Conservation (phyloP, 148 eudicot species). For the Gaultheria prostrata region DNA sequence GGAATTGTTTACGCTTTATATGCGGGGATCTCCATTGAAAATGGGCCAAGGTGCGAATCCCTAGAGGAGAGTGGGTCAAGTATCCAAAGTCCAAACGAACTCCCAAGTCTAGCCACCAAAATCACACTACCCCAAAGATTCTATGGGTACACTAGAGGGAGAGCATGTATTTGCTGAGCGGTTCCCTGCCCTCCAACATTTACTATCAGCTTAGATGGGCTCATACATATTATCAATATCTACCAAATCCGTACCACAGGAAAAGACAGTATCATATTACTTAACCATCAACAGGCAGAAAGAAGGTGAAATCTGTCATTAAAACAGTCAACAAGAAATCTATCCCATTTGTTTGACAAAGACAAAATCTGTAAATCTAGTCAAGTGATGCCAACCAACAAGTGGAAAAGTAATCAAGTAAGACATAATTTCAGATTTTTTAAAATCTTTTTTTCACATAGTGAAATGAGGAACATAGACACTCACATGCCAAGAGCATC, state of each 20-base stretch:
- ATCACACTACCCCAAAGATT: neutral
- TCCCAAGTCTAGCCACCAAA: neutral
- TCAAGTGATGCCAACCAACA: neutral
- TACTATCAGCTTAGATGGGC: neutral
- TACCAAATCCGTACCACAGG: neutral
- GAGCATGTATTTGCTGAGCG: neutral
- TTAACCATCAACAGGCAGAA: neutral
- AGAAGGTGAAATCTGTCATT: neutral
- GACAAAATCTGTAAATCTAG: neutral
- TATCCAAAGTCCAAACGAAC: neutral
- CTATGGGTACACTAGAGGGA: neutral
- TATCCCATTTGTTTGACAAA: neutral
- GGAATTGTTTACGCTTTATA: neutral
- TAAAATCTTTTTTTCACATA: neutral
- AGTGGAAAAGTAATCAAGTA: conserved; percentile 3
- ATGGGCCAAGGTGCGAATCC: neutral
- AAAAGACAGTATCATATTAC: neutral
- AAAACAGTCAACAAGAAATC: neutral
- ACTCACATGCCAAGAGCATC: conserved; percentile 96
- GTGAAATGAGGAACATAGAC: conserved; percentile 6
- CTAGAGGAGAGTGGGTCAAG: neutral
- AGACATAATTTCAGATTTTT: neutral
- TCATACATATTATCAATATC: neutral
- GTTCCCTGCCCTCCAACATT: neutral
- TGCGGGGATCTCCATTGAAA: neutral